phyloP scores from a whole-genome alignment of 208 protist species.

The Endotrypanum monterogeii region DNA sequence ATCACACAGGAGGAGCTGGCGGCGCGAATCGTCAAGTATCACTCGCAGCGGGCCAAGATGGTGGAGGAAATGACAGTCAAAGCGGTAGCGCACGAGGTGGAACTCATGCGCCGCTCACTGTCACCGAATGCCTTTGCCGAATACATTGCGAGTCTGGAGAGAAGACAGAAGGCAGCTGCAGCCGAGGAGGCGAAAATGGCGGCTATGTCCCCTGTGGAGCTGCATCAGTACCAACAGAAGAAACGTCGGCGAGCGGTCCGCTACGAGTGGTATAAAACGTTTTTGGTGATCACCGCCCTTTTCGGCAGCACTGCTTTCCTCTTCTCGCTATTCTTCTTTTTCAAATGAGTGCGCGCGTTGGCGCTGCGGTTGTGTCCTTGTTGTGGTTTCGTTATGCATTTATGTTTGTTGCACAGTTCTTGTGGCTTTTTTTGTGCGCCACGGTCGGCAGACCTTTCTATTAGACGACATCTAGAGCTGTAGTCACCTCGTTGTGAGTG shows the following conservation, averaged over 20 bases:
- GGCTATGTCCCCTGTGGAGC: slow-evolving; percentile 60
- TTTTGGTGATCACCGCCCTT: slow-evolving; percentile 48
- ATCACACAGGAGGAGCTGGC: slow-evolving; percentile 75
- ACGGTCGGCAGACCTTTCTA: too few species aligned
- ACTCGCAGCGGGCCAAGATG: slow-evolving; percentile 27
- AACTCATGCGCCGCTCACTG: slow-evolving; percentile 67
- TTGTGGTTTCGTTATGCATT: not conserved
- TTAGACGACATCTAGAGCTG: not conserved
- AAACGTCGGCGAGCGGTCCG: slow-evolving; percentile 41
- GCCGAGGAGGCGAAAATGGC: slow-evolving; percentile 52
- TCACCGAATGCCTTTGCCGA: slow-evolving; percentile 46
- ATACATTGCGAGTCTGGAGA: slow-evolving; percentile 47
- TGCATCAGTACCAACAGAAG: slow-evolving; percentile 62
- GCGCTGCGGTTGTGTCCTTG: not conserved
- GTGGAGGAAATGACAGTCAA: slow-evolving; percentile 14
- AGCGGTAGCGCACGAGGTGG: slow-evolving; percentile 43
- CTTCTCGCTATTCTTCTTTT: slow-evolving; percentile 71
- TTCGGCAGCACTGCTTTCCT: slow-evolving; percentile 55
- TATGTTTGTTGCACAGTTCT: not conserved
- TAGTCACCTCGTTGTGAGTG: too few species aligned
- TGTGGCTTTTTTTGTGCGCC: too few species aligned
- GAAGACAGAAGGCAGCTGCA: slow-evolving; percentile 29
- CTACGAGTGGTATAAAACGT: slow-evolving; percentile 51
- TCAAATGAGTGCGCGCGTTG: slow-evolving; percentile 36
- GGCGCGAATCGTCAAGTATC: slow-evolving; percentile 34